Evolutionary conservation across 2,329 filamentous ascomycete species (phyloP).

Genomic region (Mycosphaerelloides madeirae): DNA sequence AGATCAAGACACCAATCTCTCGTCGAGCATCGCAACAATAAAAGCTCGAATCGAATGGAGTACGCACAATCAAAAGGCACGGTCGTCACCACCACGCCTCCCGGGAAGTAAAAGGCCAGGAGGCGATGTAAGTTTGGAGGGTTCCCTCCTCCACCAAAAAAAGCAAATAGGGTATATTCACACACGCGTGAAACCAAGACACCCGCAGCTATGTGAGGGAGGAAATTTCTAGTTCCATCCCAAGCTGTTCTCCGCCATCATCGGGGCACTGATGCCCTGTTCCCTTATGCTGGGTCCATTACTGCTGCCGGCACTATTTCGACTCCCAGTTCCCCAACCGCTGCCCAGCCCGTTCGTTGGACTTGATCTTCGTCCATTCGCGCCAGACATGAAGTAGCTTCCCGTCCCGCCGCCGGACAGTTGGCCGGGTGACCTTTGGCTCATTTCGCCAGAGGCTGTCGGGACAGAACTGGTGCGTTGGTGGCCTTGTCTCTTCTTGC

Average conservation of each 20-base stretch:
- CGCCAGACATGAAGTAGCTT: conserved; percentile 64
- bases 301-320: conserved; percentile 54
- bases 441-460: conserved; percentile 50
- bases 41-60: too few species aligned
- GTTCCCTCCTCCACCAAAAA: too few species aligned
- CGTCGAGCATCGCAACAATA: too few species aligned
- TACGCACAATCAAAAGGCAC: too few species aligned
- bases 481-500: conserved; percentile 66
- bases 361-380: conserved; percentile 39
- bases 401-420: conserved; percentile 35
- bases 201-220: too few species aligned
- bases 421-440: conserved; percentile 30
- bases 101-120: too few species aligned
- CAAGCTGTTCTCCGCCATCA: conserved; percentile 89
- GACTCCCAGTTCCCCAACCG: conserved; percentile 28
- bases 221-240: conserved; percentile 69
- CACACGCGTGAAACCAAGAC: too few species aligned
- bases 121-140: too few species aligned
- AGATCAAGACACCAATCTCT: too few species aligned
- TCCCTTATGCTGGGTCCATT: conserved; percentile 60
- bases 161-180: too few species aligned
- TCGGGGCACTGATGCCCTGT: conserved; percentile 77
- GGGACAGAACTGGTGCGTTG: conserved; percentile 71
- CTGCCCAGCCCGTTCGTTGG: conserved; percentile 21
- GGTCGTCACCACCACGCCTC: too few species aligned